Base-by-base conservation (phyloP, 2,329 filamentous ascomycete genomes). In the Penicillium italicum region DNA sequence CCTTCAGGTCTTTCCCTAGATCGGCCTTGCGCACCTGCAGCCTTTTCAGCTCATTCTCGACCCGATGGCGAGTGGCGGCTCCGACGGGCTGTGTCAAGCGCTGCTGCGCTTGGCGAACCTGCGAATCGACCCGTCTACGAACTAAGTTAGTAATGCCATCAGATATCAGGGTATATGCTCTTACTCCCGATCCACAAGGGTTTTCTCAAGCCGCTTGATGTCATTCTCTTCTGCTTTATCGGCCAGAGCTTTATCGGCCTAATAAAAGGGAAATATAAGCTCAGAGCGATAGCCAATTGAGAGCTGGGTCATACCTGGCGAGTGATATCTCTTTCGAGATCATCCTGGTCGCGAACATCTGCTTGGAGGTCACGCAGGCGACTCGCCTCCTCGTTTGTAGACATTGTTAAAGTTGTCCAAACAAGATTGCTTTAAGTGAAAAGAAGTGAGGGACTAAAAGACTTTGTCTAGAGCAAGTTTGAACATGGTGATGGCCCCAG, bases 291-390 rank as follows among this genome's bases (percentile, higher is more conserved):
- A 40, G 5, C 10, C 5, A 31, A 42, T 14, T 18, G 28, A 9
- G n/a, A 6, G 22, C 28, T 18, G 28, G 10, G 50, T 11, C 49
- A 46, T 66, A 76, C 74, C 71, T 87, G 82, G 42, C 80, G 79
- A 28, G 83, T 82, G 60, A 97, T 95, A 67, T 96, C 91, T 59
- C 91, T 83, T 73, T 97, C 93, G 20, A 97, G 77, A 56, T 97
- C 92, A 76, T 92, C 87, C 72, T 97, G 93, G 66, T 96, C 86
- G 55, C 90, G 85, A 22, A 94, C 85, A 55, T 86, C 81, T 49
- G 85, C 82, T 5, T 87, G 85, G 38, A 91, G 76, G 41, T 82
- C 82, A 55, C 80, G 78, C 28, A 91, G 76, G 20, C 82, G 81
- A 49, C 80, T 79, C 40, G 82, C 81, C 66, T 89, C 86, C 59